Base-by-base conservation (phyloP, 805 yeast genomes). In the Myxozyma monticola region DNA sequence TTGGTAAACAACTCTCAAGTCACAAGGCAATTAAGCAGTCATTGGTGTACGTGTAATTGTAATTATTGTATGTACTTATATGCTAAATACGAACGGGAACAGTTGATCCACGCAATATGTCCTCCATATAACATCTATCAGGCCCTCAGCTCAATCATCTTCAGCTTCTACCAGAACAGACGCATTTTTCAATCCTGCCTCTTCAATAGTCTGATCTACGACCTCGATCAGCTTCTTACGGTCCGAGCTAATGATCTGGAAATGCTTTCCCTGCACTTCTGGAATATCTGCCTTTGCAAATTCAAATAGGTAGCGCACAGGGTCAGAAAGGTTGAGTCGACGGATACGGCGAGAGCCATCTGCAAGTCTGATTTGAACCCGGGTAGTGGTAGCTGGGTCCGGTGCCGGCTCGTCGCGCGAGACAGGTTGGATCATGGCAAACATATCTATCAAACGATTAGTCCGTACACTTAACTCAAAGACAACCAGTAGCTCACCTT, bases 351-450 rank as follows among this genome's bases (percentile, higher is more conserved):
- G 75, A 40, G 81, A 77, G n/a, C 98, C 97, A 61, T 84, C 88
- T 15, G 90, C 93, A 25, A 87, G 77, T 51, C 96, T 75, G n/a
- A 93, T 77, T 68, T 93, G 98, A 22, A 93, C 78, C 61, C 96
- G 74, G 0, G 96, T 87, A 5, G 75, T 70, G 0, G 81, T 73
- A 6, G 73, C 68, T 0, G 79, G 76, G 9, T 77, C 82, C 2
- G 71, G 64, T 1, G 77, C 66, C 0, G 96, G 95, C 62, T 89
- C 96, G 0, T 71, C 71, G 49, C 81, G 79, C 37, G 74, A 76
- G 1, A 63, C 59, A 0, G 90, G 74, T 26, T 64, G 41, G 7
- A 88, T 83, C 0, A 69, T 47, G 8, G 73, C 76, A 49, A 85
- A 75, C 21, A 9, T 2, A 37, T 48, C 50, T 37, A 24, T 10